Percentiles rank a stretch among this genome's conserved stretches.
Conservation (phyloP, 139 green algal species). For the Tetraselmis striata region DNA sequence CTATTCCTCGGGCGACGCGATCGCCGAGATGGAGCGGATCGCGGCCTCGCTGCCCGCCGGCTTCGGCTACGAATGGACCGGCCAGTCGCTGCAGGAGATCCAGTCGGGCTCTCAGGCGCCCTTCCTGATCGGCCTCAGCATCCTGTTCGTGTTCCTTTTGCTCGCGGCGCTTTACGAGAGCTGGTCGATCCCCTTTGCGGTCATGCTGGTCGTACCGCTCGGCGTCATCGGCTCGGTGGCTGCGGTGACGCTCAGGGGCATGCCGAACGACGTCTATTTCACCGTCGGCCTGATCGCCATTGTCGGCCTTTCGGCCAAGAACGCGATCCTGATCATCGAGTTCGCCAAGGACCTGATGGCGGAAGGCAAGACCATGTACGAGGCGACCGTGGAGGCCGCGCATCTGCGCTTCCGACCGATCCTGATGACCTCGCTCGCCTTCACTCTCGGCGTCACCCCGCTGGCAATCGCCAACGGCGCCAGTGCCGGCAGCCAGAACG, state of each 20-base stretch:
- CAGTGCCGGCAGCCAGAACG: too few relatives aligned
- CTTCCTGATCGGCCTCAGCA: background rate
- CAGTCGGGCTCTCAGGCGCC: too few relatives aligned
- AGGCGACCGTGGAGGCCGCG: too few relatives aligned
- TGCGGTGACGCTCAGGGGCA: too few relatives aligned
- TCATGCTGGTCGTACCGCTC: too few relatives aligned
- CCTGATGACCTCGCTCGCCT: slow-evolving; percentile 4
- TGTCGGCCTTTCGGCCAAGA: background rate
- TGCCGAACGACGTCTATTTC: background rate
- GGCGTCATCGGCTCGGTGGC: too few relatives aligned
- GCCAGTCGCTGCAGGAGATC: too few relatives aligned
- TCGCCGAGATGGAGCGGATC: too few relatives aligned
- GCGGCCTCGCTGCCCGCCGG: too few relatives aligned
- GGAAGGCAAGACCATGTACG: background rate
- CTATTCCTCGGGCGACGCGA: too few relatives aligned
- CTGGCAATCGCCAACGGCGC: too few relatives aligned
- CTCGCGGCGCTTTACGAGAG: background rate
- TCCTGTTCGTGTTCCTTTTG: background rate
- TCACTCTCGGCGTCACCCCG: background rate
- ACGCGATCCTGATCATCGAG: slow-evolving; percentile 5
- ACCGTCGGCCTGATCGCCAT: background rate
- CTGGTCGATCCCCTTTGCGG: background rate
- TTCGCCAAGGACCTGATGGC: background rate
- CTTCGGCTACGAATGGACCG: too few relatives aligned
- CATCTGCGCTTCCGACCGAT: background rate